These are phyloP conservation scores for Aspergillus ostianus DNA, from an alignment of 495 filamentous ascomycete species.

Conservation along the genomic window DNA sequence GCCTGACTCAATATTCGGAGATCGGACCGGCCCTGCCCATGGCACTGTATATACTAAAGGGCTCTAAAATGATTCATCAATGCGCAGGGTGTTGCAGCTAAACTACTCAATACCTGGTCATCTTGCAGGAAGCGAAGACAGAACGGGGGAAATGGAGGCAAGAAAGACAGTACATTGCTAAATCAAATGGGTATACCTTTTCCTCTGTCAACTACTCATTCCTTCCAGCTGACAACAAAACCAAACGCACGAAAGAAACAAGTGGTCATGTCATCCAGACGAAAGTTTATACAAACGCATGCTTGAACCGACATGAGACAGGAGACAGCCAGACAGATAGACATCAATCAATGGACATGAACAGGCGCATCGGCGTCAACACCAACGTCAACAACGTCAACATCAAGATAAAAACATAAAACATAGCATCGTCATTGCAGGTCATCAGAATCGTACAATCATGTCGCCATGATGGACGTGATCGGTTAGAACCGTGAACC, in stretches of 20 bases:
- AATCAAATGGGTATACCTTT: conserved; percentile 22
- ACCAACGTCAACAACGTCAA: background rate
- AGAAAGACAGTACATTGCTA: conserved; percentile 10
- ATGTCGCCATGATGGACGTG: conserved; percentile 40
- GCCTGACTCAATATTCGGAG: conserved; percentile 9
- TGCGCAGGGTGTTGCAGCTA: background rate
- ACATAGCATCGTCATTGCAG: conserved; percentile 43
- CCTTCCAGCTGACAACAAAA: conserved; percentile 23
- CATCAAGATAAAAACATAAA: conserved; percentile 21
- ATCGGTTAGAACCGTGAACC: conserved; percentile 23
- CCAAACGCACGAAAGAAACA: conserved; percentile 19
- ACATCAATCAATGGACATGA: background rate
- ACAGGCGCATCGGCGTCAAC: background rate
- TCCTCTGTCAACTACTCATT: conserved; percentile 23
- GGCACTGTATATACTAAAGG: background rate
- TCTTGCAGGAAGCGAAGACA: background rate
- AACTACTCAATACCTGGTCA: background rate
- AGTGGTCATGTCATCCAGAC: conserved; percentile 13
- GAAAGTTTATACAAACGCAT: conserved; percentile 23
- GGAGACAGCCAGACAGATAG: background rate
- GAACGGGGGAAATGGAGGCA: background rate
- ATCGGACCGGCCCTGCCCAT: background rate
- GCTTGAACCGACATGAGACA: background rate
- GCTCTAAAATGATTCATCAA: background rate
- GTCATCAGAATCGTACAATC: conserved; percentile 52